Conservation (phyloP, 352 stramenopile genomes). For the Peronosclerospora sorghi region DNA sequence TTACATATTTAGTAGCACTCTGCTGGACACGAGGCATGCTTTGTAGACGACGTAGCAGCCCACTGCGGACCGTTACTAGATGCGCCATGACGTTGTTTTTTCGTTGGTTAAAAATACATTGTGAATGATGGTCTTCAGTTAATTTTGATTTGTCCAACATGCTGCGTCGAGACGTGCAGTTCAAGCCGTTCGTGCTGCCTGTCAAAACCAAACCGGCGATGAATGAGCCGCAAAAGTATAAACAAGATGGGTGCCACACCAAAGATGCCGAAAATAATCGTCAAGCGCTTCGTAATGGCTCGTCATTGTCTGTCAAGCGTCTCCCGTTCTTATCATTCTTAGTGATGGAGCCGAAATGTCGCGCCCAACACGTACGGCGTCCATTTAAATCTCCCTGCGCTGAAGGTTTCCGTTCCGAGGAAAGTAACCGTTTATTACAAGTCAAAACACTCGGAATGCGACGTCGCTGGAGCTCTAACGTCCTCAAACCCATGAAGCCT, state of each 20-base stretch:
- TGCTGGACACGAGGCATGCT: not conserved
- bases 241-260: slow-evolving; percentile 23
- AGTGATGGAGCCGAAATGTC: slow-evolving; percentile 43
- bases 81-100: not conserved
- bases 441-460: slow-evolving; percentile 82
- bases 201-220: slow-evolving; percentile 24
- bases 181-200: slow-evolving; percentile 73
- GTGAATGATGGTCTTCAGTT: not conserved
- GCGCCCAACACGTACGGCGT: slow-evolving; percentile 40
- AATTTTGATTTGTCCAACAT: not conserved
- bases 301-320: slow-evolving; percentile 53
- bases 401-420: slow-evolving; percentile 35
- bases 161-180: slow-evolving; percentile 19
- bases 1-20: not conserved
- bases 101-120: slow-evolving; percentile 7
- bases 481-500: slow-evolving; percentile 44
- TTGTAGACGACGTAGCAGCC: slow-evolving; percentile 9
- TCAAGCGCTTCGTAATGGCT: slow-evolving; percentile 37
- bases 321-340: slow-evolving; percentile 79
- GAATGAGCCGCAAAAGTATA: not conserved
- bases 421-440: slow-evolving; percentile 67
- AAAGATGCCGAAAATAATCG: too few species aligned
- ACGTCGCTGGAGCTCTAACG: slow-evolving; percentile 36
- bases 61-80: slow-evolving; percentile 6
- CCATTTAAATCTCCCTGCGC: slow-evolving; percentile 75